Base-by-base conservation (phyloP, 2,329 filamentous ascomycete species). In the Apiospora arundinis region DNA sequence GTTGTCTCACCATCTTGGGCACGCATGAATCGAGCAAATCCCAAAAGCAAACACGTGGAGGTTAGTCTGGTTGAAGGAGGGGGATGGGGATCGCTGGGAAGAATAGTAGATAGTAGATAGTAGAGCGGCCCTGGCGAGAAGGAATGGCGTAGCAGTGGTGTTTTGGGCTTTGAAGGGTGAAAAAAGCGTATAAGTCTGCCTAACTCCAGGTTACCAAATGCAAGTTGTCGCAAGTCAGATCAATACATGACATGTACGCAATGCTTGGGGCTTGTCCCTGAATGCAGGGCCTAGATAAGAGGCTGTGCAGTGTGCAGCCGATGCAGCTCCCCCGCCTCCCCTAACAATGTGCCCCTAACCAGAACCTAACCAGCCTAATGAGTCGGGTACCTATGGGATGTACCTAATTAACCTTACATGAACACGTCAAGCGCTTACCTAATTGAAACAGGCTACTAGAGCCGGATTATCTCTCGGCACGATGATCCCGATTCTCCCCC, bases 11-110 rank as follows among this genome's bases (percentile, higher is more conserved):
- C 70, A 70, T 80, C 49, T 77, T 80, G 77, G 75, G 75, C 74
- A 75, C 74, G 72, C 78, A 80, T 80, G 75, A 74, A 78, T 49
- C 68, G 68, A 70, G 72, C 69, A 37, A 70, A 28, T 65, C 68
- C 23, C 68, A 49, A 46, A 40, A 42, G 46, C 44, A 72, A 72
- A 74, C 74, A 67, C 72, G 70, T 63, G 69, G 69, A 52, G 67
- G 70, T 68, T 56, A 45, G 67, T 66, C 67, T 42, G 63, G 69
- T 16, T 21, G 7, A n/a, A 25, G 25, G 28, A 23, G 32, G 23
- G 60, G 56, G 14, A 5, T 25, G 18, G 49, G 44, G n/a, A 65
- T 28, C 42, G 42, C 48, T 46, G 56, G 40, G 23, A 23, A 16
- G 42, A n/a, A 28, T 40, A 63, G 56, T 12, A 40, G 46, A 28